Evolutionary conservation across 1,139 yeast genomes (phyloP).

Genomic region (Petasospora fabianii): DNA sequence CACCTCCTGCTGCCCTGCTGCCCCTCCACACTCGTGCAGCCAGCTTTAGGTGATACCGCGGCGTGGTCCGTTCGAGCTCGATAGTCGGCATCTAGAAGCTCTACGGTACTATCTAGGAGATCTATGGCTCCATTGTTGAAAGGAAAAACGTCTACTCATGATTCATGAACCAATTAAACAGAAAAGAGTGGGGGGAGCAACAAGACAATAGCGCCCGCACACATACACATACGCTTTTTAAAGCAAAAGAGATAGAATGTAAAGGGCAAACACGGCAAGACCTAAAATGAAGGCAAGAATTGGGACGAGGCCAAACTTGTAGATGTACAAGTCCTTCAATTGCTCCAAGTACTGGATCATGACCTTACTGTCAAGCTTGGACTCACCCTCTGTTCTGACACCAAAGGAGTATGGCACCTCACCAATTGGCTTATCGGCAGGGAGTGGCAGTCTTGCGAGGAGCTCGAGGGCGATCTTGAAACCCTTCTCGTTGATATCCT

Average conservation of each 20-base stretch:
- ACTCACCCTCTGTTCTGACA: conserved; percentile 47
- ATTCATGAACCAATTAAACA: too few relatives aligned
- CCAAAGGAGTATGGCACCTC: conserved; percentile 47
- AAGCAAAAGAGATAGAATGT: conserved; percentile 27
- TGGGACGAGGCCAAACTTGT: conserved; percentile 38
- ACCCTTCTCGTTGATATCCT: conserved; percentile 38
- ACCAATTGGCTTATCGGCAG: conserved; percentile 34
- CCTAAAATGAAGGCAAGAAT: conserved; percentile 29
- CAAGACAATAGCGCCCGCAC: too few relatives aligned
- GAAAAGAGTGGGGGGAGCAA: too few relatives aligned
- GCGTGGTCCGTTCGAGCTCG: too few relatives aligned
- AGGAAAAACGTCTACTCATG: too few relatives aligned
- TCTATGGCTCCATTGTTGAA: too few relatives aligned
- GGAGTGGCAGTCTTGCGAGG: conserved; percentile 40
- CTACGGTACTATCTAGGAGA: too few relatives aligned
- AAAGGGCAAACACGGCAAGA: conserved; percentile 28
- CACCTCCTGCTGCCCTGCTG: too few relatives aligned
- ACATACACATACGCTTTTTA: too few relatives aligned
- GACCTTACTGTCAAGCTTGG: conserved; percentile 42
- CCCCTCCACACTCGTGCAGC: too few relatives aligned
- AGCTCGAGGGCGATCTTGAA: conserved; percentile 45
- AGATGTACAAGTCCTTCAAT: conserved; percentile 39
- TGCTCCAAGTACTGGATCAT: conserved; percentile 42
- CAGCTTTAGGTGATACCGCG: too few relatives aligned
- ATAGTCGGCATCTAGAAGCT: too few relatives aligned